Percentiles rank a stretch among this genome's conserved stretches.
Conservation (phyloP, 768 basidiomycete genomes). For the Phylloporus sp. region DNA sequence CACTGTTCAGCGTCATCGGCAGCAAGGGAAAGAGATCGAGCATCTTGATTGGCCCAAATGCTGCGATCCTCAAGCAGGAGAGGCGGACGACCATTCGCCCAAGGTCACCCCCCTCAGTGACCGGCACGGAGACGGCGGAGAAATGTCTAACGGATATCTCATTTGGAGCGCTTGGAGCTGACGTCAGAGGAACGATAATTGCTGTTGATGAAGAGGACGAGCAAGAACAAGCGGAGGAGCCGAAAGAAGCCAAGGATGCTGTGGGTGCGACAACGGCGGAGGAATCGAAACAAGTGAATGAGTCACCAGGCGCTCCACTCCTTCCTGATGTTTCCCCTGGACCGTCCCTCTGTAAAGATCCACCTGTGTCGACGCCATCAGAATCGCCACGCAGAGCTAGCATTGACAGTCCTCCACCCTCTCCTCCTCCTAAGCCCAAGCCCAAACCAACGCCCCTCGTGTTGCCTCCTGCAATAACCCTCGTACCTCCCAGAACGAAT, state of each 20-base stretch:
- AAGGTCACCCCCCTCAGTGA: constrained; percentile 1
- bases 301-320: neutral
- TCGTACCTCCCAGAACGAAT: constrained; percentile 16
- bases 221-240: constrained; percentile 4
- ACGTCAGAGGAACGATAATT: constrained; percentile 2
- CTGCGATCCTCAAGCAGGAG: constrained; percentile 7
- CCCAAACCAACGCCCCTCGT: constrained; percentile 12
- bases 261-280: neutral
- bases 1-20: constrained; percentile 50
- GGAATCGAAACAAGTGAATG: neutral
- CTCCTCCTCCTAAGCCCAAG: constrained; percentile 23
- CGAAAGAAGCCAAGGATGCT: neutral
- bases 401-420: constrained; percentile 16
- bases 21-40: constrained; percentile 15
- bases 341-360: constrained; percentile 7
- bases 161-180: constrained; percentile 17
- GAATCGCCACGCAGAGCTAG: constrained; percentile 6
- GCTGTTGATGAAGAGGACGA: constrained; percentile 11
- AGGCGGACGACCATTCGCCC: constrained; percentile 19
- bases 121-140: neutral
- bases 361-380: neutral
- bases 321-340: constrained; percentile 12
- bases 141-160: constrained; percentile 16
- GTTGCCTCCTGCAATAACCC: constrained; percentile 3
- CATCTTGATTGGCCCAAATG: neutral